Evolutionary conservation across 108 stramenopile species (phyloP), one percentile per base, ranked within the genome.

Genomic region (Nitzschia sp.): DNA sequence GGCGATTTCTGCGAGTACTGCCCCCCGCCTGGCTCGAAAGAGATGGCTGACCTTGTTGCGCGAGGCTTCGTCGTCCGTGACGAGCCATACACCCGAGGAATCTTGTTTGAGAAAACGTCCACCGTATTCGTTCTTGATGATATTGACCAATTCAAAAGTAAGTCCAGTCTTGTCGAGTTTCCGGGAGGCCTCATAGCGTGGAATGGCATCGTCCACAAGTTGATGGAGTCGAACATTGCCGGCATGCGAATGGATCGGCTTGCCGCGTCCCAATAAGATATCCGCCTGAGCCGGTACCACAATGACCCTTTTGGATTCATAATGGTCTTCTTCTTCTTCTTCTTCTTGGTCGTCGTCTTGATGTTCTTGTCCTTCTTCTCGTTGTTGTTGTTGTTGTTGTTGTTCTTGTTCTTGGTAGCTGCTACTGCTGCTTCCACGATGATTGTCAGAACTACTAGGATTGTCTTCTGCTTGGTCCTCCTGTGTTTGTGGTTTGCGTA

Each of bases 201-300:
- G 23, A 45, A 45, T 19, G 1, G 15, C 1, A 8, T 78, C 69
- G n/a, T 56, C 55, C 9, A 93, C 80, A 85, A 85, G 86, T 50
- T 77, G 67, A 22, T 89, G 84, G 45, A 93, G 88, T 1, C 30
- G 57, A 13, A 58, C 38, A 65, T 93, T 93, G 8, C 92, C 92
- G 26, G 47, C 32, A 52, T 93, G 92, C 3, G 81, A 35, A 63
- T 90, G 88, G 58, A 93, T 90, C 21, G 73, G 79, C 30, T 84
- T 87, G 13, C 91, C 91, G 64, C 91, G 65, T 50, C 91, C 91
- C 45, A 85, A 84, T 0, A 93, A 72, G 23, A 86, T 81, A 60
- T 83, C 74, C 5, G 0, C 6, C 1, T 35, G n/a, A 23, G 41
- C 30, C 13, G 61, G 61, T 1, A 62, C 38, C 9, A 41, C 38